Percentiles rank a stretch among this genome's conserved stretches.
Evolutionary conservation across 192 early-diverging fungal genomes (phyloP).

Genomic region (Coemansia sp.): DNA sequence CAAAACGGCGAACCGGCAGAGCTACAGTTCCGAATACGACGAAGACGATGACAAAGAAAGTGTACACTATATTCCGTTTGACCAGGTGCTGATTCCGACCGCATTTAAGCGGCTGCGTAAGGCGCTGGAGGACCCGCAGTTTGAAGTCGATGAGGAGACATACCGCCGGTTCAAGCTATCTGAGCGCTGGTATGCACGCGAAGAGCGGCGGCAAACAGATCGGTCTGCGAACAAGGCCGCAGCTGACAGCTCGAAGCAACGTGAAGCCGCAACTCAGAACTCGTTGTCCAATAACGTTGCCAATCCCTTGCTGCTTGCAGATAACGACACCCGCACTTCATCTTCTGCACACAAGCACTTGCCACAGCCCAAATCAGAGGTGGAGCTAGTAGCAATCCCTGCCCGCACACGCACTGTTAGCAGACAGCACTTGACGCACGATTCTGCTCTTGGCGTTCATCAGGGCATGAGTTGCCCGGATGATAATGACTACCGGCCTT

Average conservation of each 20-base stretch:
- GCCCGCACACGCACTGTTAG: constrained; percentile 16
- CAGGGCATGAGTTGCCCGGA: neutral
- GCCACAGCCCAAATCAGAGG: neutral
- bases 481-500: constrained; percentile 1
- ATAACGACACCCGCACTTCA: neutral
- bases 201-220: constrained; percentile 42
- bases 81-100: constrained; percentile 54
- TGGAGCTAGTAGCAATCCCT: neutral
- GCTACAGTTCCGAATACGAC: constrained; percentile 10
- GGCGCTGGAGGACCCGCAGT: constrained; percentile 34
- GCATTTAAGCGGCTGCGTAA: constrained; percentile 50
- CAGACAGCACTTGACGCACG: constrained; percentile 8
- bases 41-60: constrained; percentile 17
- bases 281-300: neutral
- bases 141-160: constrained; percentile 51
- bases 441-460: constrained; percentile 3
- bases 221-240: constrained; percentile 14
- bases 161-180: constrained; percentile 50
- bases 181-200: constrained; percentile 53
- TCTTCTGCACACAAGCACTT: neutral
- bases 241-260: neutral
- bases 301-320: neutral
- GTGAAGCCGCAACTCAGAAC: neutral
- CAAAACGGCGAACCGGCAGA: constrained; percentile 7
- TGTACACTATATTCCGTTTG: constrained; percentile 46